phyloP scores from a whole-genome alignment of 768 basidiomycete genomes.

The Amanita muscaria region DNA sequence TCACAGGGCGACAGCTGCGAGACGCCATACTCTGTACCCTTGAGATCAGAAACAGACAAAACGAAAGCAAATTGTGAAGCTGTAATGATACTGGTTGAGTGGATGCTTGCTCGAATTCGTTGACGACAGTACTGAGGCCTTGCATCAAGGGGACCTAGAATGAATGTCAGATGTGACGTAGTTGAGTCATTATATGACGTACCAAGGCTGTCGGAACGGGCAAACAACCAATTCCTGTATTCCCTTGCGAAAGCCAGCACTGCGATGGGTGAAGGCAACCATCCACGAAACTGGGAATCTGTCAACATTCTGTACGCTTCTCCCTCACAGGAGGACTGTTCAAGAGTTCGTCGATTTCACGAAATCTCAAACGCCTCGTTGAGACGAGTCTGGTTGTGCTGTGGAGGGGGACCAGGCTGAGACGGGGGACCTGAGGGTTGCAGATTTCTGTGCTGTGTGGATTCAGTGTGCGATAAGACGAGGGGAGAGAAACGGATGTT shows the following conservation, averaged over 20 bases:
- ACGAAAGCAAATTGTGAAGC: neutral
- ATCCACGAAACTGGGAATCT: too few relatives aligned
- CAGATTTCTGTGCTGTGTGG: too few relatives aligned
- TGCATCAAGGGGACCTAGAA: slow-evolving; percentile 3
- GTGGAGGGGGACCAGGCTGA: too few relatives aligned
- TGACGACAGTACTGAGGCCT: slow-evolving; percentile 2
- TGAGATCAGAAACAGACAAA: neutral
- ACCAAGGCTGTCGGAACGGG: slow-evolving; percentile 1
- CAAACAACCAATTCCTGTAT: neutral
- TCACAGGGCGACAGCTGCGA: neutral
- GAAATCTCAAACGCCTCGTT: too few relatives aligned
- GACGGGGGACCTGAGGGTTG: too few relatives aligned
- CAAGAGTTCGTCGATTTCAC: too few relatives aligned
- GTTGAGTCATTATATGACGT: neutral
- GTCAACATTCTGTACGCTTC: too few relatives aligned
- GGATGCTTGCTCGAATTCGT: neutral
- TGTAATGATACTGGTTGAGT: neutral
- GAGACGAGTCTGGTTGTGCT: too few relatives aligned
- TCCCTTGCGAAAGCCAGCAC: neutral
- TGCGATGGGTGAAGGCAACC: too few relatives aligned
- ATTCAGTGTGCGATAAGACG: too few relatives aligned
- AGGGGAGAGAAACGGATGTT: too few relatives aligned
- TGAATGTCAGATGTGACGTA: neutral
- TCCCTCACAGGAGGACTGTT: too few relatives aligned
- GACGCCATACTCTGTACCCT: slow-evolving; percentile 1